Evolutionary conservation across 257 asterid species (phyloP).

Genomic region (Datura wrightii): DNA sequence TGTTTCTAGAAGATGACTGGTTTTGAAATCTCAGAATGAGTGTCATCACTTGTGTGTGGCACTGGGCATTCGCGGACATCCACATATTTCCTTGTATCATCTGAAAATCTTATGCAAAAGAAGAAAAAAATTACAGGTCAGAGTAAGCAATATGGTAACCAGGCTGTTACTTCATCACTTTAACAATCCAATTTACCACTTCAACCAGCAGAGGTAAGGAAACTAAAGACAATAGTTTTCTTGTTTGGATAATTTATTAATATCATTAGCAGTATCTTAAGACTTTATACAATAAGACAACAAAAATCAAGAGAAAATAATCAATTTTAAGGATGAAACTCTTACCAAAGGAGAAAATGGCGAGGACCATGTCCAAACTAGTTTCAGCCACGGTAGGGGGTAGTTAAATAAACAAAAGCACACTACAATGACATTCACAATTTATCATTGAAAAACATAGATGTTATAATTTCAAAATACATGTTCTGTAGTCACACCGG

Average conservation of each 20-base stretch:
- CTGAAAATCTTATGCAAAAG: constrained; percentile 34
- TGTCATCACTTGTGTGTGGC: constrained; percentile 44
- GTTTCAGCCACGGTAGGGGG: neutral
- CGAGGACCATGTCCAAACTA: neutral
- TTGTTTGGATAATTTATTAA: neutral
- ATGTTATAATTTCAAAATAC: constrained; percentile 15
- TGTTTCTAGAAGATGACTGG: constrained; percentile 45
- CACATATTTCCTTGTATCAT: constrained; percentile 55
- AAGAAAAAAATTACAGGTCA: neutral
- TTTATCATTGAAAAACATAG: neutral
- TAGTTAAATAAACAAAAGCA: neutral
- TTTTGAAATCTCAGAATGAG: constrained; percentile 45
- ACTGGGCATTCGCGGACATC: constrained; percentile 44
- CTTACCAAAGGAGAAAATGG: neutral
- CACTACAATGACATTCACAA: neutral
- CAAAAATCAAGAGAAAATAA: neutral
- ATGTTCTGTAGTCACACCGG: neutral
- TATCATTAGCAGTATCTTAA: neutral
- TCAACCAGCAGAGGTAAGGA: neutral
- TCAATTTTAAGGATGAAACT: constrained; percentile 19
- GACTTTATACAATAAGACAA: neutral
- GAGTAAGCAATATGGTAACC: neutral
- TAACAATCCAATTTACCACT: neutral
- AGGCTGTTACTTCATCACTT: neutral
- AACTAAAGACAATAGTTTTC: neutral